Evolutionary conservation across 192 early-diverging fungal species (phyloP).

Genomic region (Backusella morwellensis): DNA sequence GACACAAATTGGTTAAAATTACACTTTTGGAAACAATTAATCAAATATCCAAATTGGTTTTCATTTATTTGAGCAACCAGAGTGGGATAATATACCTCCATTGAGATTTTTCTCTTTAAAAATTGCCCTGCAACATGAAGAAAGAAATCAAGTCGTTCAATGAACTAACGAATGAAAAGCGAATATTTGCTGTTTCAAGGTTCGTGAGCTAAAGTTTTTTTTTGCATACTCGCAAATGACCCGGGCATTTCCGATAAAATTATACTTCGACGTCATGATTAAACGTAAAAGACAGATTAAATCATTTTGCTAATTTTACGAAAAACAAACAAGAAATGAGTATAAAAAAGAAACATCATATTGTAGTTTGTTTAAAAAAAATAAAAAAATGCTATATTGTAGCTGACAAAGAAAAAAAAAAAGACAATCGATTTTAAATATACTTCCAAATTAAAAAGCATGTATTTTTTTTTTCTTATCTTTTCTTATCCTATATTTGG

Average conservation of each 20-base stretch:
- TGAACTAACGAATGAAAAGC: too few species aligned
- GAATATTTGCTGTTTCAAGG: background rate
- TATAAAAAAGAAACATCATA: background rate
- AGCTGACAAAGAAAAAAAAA: background rate
- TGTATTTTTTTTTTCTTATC: constrained; percentile 1
- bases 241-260: background rate
- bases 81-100: too few species aligned
- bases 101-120: background rate
- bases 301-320: background rate
- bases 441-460: background rate
- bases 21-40: background rate
- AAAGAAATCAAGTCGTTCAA: background rate
- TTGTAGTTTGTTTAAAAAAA: too few species aligned
- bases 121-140: background rate
- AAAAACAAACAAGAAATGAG: background rate
- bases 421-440: background rate
- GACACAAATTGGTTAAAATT: background rate
- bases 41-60: background rate
- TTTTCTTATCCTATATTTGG: constrained; percentile 9
- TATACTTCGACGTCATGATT: background rate
- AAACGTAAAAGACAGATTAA: background rate
- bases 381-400: background rate
- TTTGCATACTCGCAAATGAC: background rate
- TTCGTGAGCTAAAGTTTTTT: background rate
- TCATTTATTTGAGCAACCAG: background rate